Evolutionary conservation across 306 rosid genomes (phyloP).

Genomic region (Rosa chinensis): DNA sequence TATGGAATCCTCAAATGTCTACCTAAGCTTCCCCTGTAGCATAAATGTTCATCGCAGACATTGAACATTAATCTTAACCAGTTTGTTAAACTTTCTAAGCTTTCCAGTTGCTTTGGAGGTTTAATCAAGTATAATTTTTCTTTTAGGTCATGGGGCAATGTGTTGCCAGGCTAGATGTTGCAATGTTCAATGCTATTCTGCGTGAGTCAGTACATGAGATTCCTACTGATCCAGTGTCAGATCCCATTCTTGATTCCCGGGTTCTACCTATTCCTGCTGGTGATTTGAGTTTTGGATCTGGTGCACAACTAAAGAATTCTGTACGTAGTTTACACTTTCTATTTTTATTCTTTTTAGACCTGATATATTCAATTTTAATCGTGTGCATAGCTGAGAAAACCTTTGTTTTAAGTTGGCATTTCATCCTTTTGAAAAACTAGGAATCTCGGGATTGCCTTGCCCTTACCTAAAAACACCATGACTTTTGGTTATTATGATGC

Average conservation of each 20-base stretch:
- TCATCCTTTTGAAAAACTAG: neutral
- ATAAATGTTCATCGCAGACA: neutral
- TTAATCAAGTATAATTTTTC: conserved; percentile 32
- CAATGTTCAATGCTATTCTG: conserved; percentile 95
- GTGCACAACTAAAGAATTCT: conserved; percentile 95
- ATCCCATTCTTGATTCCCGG: conserved; percentile 85
- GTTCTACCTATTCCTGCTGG: conserved; percentile 98
- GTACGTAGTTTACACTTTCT: conserved; percentile 36
- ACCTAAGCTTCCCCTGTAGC: neutral
- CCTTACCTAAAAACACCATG: neutral
- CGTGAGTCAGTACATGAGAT: conserved; percentile 93
- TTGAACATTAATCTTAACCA: neutral
- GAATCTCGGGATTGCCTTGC: neutral
- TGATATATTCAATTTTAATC: neutral
- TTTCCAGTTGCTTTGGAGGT: conserved; percentile 21
- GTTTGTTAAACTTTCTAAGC: conserved; percentile 17
- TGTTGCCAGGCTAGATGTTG: conserved; percentile 82
- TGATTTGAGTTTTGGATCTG: conserved; percentile 93
- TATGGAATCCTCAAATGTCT: conserved; percentile 23
- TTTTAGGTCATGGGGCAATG: conserved; percentile 88
- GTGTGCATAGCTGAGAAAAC: neutral
- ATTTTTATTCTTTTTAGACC: neutral
- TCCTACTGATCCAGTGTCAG: conserved; percentile 96
- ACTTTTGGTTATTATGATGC: neutral
- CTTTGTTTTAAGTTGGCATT: conserved; percentile 13